These are phyloP conservation scores for Waitea zeae DNA, from an alignment of 1,284 basidiomycete species.

Conservation along the genomic window DNA sequence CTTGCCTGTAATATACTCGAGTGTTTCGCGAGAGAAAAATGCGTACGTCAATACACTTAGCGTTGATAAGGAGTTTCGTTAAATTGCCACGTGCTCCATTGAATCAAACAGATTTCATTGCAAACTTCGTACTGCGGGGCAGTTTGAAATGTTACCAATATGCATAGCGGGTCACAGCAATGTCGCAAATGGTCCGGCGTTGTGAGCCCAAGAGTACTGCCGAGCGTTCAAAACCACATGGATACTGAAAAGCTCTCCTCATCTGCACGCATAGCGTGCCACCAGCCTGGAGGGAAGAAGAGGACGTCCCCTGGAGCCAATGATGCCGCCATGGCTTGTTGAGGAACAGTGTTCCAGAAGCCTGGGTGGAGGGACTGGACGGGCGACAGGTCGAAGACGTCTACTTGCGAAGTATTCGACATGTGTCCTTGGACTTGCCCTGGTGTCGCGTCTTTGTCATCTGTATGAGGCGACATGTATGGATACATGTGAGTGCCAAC, in stretches of 20 bases:
- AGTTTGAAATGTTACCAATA: too few relatives aligned
- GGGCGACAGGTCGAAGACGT: conserved; percentile 32
- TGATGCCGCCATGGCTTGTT: conserved; percentile 46
- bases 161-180: too few relatives aligned
- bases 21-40: too few relatives aligned
- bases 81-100: too few relatives aligned
- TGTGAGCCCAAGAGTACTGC: too few relatives aligned
- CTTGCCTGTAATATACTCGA: too few relatives aligned
- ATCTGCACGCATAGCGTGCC: conserved; percentile 82
- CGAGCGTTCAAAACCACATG: conserved; percentile 74
- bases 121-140: too few relatives aligned
- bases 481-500: conserved; percentile 38
- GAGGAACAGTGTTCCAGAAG: conserved; percentile 48
- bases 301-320: conserved; percentile 73
- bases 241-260: conserved; percentile 62
- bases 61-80: too few relatives aligned
- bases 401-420: conserved; percentile 50
- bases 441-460: conserved; percentile 3
- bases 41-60: too few relatives aligned
- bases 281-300: conserved; percentile 83
- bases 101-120: too few relatives aligned
- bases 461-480: conserved; percentile 11
- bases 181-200: too few relatives aligned
- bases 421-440: conserved; percentile 12
- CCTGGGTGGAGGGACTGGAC: conserved; percentile 15